Evolutionary conservation across 1,284 basidiomycete genomes (phyloP), one percentile per base, ranked within the genome.

Genomic region (Ceratobasidium sp.): DNA sequence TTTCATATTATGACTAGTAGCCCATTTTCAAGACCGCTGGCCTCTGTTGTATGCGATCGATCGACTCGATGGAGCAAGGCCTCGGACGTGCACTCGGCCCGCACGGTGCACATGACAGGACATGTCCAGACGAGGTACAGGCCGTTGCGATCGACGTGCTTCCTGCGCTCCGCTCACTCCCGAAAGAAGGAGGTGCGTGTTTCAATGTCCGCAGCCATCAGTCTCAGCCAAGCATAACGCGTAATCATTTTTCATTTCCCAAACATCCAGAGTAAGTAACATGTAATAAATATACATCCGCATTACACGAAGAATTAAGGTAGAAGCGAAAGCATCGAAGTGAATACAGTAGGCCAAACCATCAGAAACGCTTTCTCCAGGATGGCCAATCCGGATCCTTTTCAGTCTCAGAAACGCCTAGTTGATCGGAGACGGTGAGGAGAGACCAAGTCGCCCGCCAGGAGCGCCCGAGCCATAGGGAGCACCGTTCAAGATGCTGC

Each of bases 331-430:
- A 66, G 62, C 62, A 50, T 11, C 47, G 23, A 50, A 46, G 42
- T 50, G 50, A 66, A 66, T 66, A 66, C 62, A 62, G 47, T 21
- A 56, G 52, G 27, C 50, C 50, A 47, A 7, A 13, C 50, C 52
- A 42, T 47, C 33, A 30, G 62, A 66, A 66, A 66, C 62, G 23
- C 62, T 66, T 66, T 66, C 62, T 66, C 36, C 62, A 41, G 60
- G 60, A 9, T 23, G 62, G 52, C 62, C 47, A 46, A n/a, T 33
- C 49, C 29, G 52, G 47, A 50, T 50, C 52, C 33, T 56, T 66
- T 66, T 66, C 42, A 56, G 52, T 44, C 52, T 16, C n/a, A 36
- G 33, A 36, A 30, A 19, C 49, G 14, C 25, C 41, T 56, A 66
- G 52, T 66, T 66, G 27, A 66, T 66, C 19, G 62, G 62, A 11